These are phyloP conservation scores for Pseudocercospora eumusae DNA, from an alignment of 2,329 filamentous ascomycete species.

Conservation along the genomic window DNA sequence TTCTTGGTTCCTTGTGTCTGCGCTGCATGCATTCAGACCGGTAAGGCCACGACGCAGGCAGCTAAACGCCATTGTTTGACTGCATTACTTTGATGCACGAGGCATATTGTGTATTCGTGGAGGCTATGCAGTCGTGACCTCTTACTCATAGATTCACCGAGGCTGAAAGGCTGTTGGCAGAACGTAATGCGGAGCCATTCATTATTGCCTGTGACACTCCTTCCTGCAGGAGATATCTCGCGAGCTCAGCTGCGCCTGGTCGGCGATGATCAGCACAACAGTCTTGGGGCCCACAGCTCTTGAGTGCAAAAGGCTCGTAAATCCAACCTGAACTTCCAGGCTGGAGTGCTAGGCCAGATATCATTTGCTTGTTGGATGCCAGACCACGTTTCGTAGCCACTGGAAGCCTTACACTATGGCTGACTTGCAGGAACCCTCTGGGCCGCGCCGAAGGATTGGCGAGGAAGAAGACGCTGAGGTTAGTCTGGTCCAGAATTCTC, in stretches of 20 bases:
- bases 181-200: not conserved
- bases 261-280: not conserved
- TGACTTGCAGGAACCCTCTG: slow-evolving; percentile 9
- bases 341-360: not conserved
- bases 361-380: not conserved
- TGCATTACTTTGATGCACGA: not conserved
- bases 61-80: slow-evolving; percentile 7
- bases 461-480: not conserved
- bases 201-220: not conserved
- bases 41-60: not conserved
- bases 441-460: slow-evolving; percentile 1
- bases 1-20: not conserved
- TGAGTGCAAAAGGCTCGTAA: not conserved
- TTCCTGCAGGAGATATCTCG: not conserved
- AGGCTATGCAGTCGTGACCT: not conserved
- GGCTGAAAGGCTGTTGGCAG: not conserved
- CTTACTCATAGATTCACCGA: not conserved
- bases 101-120: slow-evolving; percentile 1
- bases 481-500: slow-evolving; percentile 6
- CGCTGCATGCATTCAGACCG: not conserved
- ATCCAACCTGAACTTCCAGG: not conserved
- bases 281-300: not conserved
- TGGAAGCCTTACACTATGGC: not conserved
- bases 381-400: not conserved
- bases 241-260: not conserved